Percentiles rank a stretch among this genome's conserved stretches.
These are phyloP conservation scores for Prinsepia uniflora DNA, from an alignment of 306 rosid species.

Conservation along the genomic window DNA sequence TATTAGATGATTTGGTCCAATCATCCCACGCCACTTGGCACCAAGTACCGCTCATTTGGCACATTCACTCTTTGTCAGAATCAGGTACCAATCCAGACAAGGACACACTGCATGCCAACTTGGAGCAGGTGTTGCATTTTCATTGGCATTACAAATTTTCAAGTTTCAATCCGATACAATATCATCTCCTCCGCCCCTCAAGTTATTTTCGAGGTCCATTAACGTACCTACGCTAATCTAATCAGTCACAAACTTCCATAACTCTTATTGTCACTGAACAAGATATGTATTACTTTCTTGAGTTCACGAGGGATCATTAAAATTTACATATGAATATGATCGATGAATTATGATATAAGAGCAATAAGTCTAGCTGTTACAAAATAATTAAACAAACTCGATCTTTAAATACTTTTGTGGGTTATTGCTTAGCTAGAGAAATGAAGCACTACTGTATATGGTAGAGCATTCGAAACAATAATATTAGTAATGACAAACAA, in stretches of 20 bases:
- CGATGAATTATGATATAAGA: no score
- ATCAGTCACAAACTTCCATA: no score
- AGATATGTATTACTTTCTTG: no score
- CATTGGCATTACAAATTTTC: neutral
- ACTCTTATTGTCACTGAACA: no score
- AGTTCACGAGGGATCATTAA: no score
- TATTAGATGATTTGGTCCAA: neutral
- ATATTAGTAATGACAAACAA: neutral
- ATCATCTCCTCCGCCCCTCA: no score
- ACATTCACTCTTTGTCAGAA: conserved; percentile 14
- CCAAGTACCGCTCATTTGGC: conserved; percentile 6
- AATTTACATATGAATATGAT: no score
- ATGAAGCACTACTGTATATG: neutral
- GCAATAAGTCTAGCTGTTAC: no score
- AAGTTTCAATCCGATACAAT: neutral
- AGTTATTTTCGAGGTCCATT: no score
- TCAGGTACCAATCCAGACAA: conserved; percentile 22
- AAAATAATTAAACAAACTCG: no score
- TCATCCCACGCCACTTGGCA: conserved; percentile 17
- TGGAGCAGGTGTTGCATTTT: conserved; percentile 14
- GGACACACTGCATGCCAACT: conserved; percentile 17
- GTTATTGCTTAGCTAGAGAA: neutral
- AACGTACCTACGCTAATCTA: no score
- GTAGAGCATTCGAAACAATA: neutral
- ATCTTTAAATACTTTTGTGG: no score